Conservation (phyloP, 1,284 basidiomycete genomes). For the Papiliotrema flavescens region DNA sequence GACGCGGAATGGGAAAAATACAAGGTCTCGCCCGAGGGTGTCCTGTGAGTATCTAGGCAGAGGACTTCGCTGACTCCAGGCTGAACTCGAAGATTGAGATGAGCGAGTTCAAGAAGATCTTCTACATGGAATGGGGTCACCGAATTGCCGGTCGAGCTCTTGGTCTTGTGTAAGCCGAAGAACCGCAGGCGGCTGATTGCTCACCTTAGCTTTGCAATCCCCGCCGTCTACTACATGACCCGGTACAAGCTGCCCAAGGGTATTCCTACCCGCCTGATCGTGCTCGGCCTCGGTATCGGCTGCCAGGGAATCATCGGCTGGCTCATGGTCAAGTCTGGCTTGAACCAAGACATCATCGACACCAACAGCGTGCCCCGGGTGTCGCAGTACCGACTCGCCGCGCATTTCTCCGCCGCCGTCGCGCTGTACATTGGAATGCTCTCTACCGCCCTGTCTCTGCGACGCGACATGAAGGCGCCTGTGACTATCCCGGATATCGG, state of each 20-base stretch:
- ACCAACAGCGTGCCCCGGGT: constrained; percentile 85
- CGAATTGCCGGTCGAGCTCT: constrained; percentile 88
- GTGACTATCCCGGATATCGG: constrained; percentile 40
- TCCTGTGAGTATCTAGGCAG: constrained; percentile 64
- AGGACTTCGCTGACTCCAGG: constrained; percentile 52
- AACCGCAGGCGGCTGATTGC: not conserved
- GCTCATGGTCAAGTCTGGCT: constrained; percentile 99
- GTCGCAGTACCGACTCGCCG: constrained; percentile 92
- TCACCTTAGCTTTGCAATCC: constrained; percentile 64
- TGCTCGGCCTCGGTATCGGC: constrained; percentile 75
- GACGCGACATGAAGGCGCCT: constrained; percentile 61
- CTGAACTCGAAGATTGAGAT: constrained; percentile 83
- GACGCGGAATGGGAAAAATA: constrained; percentile 91
- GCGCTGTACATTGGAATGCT: constrained; percentile 90
- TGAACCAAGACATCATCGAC: constrained; percentile 76
- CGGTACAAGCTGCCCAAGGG: constrained; percentile 64
- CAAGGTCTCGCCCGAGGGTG: constrained; percentile 90
- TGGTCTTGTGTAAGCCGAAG: constrained; percentile 55
- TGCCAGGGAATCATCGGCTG: constrained; percentile 88
- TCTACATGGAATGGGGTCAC: constrained; percentile 98
- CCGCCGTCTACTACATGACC: constrained; percentile 72
- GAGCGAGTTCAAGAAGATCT: constrained; percentile 92
- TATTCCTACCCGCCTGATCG: constrained; percentile 63
- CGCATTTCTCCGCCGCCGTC: constrained; percentile 87
- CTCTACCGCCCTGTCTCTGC: constrained; percentile 69